Evolutionary conservation across 179 eudicot genomes (phyloP).

Genomic region (Spergularia azorica): DNA sequence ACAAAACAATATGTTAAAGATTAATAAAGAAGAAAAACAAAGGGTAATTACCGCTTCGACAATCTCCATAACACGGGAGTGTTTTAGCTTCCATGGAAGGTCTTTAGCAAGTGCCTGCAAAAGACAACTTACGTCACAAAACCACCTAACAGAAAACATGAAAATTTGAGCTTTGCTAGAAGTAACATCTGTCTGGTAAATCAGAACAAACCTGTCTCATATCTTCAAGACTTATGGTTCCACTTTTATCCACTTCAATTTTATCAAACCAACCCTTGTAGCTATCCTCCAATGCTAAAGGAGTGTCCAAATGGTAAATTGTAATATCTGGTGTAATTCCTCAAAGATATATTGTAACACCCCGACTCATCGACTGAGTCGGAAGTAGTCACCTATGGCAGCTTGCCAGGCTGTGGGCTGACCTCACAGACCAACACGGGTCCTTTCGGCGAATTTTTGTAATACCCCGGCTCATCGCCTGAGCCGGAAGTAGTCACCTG

Average conservation of each 20-base stretch:
- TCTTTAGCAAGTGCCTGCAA: slow-evolving; percentile 92
- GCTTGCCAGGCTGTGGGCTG: too few species aligned
- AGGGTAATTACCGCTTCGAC: slow-evolving; percentile 74
- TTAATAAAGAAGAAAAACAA: not conserved
- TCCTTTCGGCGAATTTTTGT: too few species aligned
- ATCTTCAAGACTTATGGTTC: slow-evolving; percentile 91
- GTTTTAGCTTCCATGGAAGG: slow-evolving; percentile 94
- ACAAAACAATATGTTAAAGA: too few species aligned
- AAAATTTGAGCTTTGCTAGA: too few species aligned
- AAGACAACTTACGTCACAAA: slow-evolving; percentile 3
- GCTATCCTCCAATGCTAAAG: slow-evolving; percentile 67
- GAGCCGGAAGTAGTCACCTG: too few species aligned
- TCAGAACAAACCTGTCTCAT: slow-evolving; percentile 73
- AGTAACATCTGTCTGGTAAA: not conserved
- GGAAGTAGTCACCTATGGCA: too few species aligned
- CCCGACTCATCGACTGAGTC: too few species aligned
- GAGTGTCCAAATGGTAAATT: slow-evolving; percentile 88
- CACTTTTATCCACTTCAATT: slow-evolving; percentile 91
- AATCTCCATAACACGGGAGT: slow-evolving; percentile 82
- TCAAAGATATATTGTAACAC: too few species aligned
- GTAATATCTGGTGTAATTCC: slow-evolving; percentile 90
- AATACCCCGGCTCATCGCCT: too few species aligned
- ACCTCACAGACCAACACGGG: too few species aligned
- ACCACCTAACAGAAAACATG: not conserved
- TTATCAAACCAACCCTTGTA: slow-evolving; percentile 88